Evolutionary conservation across 257 asterid species (phyloP), one percentile per base, ranked within the genome.

Genomic region (Coffea canephora): DNA sequence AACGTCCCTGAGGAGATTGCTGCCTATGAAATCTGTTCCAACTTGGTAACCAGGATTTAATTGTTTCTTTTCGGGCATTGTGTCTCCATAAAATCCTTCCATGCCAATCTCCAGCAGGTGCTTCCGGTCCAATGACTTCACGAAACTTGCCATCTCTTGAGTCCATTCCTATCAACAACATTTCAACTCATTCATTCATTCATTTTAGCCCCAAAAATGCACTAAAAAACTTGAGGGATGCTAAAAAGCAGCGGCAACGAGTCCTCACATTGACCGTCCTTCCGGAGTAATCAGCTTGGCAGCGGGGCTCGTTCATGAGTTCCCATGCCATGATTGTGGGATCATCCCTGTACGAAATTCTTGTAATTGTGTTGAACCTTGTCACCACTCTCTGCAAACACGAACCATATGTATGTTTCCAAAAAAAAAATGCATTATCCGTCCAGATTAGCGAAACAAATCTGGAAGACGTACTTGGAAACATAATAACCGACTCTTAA

Each of bases 71-170:
- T 83, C 77, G 0, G 94, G 88, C 79, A 78, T 54, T 12, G 89
- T 78, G 23, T 91, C 94, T 11, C 94, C 96, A 49, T 92, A 90
- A 79, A 89, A 92, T 54, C 97, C 96, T 78, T 92, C 97, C 80
- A 92, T 70, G 41, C 96, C 97, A 6, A 88, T 71, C 75, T 86
- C 88, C 11, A 90, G 23, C 8, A 92, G 83, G 82, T 92, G 95
- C 21, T 77, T 87, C 39, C 43, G 72, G 80, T 92, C 95, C 4
- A 90, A 41, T 1, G 94, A 92, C 85, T 92, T 92, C 34, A 90
- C 89, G 46, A 80, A 77, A 41, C 65, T 73, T 19, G 94, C 87
- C 89, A 90, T 88, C 77, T 92, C 91, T 80, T 83, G 85, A 43
- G 81, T 77, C 92, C 92, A 89, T 7, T 74, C 83, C 92, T 89